These are phyloP conservation scores for Handroanthus guayacan DNA, from an alignment of 257 asterid species.

Conservation along the genomic window DNA sequence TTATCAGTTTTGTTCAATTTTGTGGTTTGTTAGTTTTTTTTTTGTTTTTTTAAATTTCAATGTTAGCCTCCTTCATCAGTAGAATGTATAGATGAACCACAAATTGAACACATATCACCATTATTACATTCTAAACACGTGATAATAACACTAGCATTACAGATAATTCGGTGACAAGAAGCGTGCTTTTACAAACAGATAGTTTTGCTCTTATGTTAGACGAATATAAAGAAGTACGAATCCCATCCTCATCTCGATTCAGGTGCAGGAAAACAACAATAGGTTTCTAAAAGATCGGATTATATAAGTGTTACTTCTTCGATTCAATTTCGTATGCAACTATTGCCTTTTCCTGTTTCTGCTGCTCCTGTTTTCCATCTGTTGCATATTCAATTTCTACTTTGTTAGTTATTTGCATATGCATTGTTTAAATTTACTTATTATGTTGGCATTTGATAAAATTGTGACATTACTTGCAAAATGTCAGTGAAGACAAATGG, in stretches of 20 bases:
- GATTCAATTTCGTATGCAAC: slow-evolving; percentile 54
- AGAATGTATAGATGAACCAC: no score
- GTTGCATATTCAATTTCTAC: slow-evolving; percentile 46
- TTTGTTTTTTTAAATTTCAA: no score
- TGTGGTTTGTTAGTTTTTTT: no score
- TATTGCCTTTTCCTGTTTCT: slow-evolving; percentile 55
- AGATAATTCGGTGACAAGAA: neutral
- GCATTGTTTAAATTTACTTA: no score
- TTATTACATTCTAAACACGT: slow-evolving; percentile 25
- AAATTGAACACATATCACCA: neutral
- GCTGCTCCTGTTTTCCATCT: slow-evolving; percentile 32
- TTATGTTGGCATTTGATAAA: no score
- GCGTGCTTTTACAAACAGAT: neutral
- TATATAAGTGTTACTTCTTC: slow-evolving; percentile 28
- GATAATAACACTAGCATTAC: neutral
- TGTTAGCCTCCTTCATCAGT: no score
- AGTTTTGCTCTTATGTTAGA: slow-evolving; percentile 6
- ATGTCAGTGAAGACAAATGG: no score
- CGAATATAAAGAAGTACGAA: neutral
- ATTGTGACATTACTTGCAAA: no score
- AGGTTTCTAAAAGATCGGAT: no score
- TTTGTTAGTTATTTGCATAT: no score
- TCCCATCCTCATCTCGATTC: neutral
- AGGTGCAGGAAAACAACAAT: neutral
- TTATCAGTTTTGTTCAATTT: no score